phyloP scores from a whole-genome alignment of 306 rosid genomes.

The Heteromeles arbutifolia region DNA sequence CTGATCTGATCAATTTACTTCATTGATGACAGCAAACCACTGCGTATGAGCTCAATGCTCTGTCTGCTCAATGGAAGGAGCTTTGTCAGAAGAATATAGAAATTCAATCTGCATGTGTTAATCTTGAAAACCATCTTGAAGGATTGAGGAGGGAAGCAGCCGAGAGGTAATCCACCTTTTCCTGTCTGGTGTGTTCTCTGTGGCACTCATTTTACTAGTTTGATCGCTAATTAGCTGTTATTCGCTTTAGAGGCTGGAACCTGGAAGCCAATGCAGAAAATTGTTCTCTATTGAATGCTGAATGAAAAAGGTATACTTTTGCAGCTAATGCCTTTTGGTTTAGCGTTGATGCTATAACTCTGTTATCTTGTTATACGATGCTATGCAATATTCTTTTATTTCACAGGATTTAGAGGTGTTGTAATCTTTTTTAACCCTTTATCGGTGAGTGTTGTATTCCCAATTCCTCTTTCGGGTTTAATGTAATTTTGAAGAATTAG shows the following conservation, averaged over 20 bases:
- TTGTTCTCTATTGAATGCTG: constrained; percentile 31
- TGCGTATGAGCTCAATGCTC: constrained; percentile 82
- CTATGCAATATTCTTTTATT: background rate
- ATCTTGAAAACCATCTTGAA: constrained; percentile 46
- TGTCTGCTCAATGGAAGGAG: constrained; percentile 84
- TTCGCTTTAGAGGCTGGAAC: constrained; percentile 61
- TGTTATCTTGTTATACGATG: constrained; percentile 3
- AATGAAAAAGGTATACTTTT: constrained; percentile 37
- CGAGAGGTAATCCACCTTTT: constrained; percentile 42
- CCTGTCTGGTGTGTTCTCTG: background rate
- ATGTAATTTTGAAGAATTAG: background rate
- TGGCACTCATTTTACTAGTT: constrained; percentile 8
- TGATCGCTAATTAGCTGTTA: constrained; percentile 13
- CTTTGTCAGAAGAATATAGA: constrained; percentile 84
- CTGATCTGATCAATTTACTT: constrained; percentile 4
- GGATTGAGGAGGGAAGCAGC: constrained; percentile 59
- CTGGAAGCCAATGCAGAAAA: constrained; percentile 46
- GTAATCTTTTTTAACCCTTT: background rate
- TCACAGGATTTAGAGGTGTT: background rate
- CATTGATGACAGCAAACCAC: constrained; percentile 67
- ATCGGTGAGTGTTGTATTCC: background rate
- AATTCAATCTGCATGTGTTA: constrained; percentile 64
- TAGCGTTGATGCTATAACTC: background rate
- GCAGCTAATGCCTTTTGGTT: background rate
- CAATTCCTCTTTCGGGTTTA: background rate